phyloP scores from a whole-genome alignment of 148 eudicot species.

The Heliosperma pusillum region DNA sequence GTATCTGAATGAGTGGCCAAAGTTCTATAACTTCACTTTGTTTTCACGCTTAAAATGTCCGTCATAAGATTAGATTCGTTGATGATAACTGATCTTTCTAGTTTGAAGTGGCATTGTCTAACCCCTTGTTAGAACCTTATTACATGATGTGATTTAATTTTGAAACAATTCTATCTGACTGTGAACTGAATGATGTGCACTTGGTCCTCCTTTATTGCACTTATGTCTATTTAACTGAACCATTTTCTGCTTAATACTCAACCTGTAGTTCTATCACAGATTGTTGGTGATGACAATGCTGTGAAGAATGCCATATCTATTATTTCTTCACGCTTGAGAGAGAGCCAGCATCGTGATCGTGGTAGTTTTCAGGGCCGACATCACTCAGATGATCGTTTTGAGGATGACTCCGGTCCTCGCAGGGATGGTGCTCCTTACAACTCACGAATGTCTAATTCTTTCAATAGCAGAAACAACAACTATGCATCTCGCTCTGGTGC shows the following conservation, averaged over 20 bases:
- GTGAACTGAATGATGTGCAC: not conserved
- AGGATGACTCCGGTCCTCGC: constrained; percentile 64
- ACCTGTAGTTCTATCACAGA: constrained; percentile 31
- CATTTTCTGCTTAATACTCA: constrained; percentile 18
- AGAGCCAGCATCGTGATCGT: constrained; percentile 99
- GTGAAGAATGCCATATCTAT: constrained; percentile 79
- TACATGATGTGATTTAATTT: not conserved
- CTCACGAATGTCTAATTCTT: constrained; percentile 45
- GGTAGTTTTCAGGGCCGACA: constrained; percentile 53
- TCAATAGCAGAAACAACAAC: constrained; percentile 43
- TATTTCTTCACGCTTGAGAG: constrained; percentile 85
- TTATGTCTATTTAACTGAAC: constrained; percentile 1
- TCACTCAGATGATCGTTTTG: constrained; percentile 77
- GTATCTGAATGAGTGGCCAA: not conserved
- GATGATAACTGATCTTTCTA: not conserved
- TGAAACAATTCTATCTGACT: not conserved
- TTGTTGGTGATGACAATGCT: constrained; percentile 72
- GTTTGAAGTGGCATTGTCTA: constrained; percentile 1
- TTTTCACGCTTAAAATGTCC: not conserved
- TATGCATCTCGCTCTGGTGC: constrained; percentile 53
- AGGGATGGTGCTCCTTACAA: constrained; percentile 53
- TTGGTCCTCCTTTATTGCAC: not conserved
- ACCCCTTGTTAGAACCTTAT: not conserved
- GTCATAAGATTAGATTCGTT: not conserved
- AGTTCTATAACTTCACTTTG: not conserved